These are phyloP conservation scores for Fusarium mangiferae DNA, from an alignment of 2,329 filamentous ascomycete genomes.

Conservation along the genomic window DNA sequence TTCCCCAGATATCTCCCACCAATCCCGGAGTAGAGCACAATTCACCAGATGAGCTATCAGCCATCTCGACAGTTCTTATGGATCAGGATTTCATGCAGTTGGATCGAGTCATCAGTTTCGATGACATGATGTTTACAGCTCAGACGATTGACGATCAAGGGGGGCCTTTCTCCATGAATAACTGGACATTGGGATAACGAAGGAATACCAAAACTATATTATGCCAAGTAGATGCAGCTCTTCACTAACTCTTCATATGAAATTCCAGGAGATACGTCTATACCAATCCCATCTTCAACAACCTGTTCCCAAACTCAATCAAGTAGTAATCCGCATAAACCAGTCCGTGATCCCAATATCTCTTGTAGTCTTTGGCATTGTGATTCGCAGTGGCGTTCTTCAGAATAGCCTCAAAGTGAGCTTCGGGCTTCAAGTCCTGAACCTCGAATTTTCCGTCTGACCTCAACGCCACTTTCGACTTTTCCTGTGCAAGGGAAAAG, in stretches of 20 bases:
- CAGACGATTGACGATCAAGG: conserved; percentile 27
- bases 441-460: neutral
- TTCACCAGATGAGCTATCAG: conserved; percentile 41
- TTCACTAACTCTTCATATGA: neutral
- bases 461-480: neutral
- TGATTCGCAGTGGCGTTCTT: conserved; percentile 50
- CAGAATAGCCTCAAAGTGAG: conserved; percentile 47
- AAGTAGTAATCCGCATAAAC: conserved; percentile 63
- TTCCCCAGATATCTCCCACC: conserved; percentile 22
- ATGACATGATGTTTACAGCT: conserved; percentile 49
- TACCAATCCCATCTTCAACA: conserved; percentile 26
- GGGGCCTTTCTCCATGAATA: conserved; percentile 1
- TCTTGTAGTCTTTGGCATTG: conserved; percentile 45
- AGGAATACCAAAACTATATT: neutral
- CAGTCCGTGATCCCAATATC: conserved; percentile 53
- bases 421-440: neutral
- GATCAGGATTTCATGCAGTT: conserved; percentile 48
- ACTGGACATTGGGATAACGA: conserved; percentile 7
- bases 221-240: too few species aligned
- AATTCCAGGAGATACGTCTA: neutral
- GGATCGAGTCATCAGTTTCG: conserved; percentile 50
- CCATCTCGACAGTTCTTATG: conserved; percentile 47
- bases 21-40: conserved; percentile 2
- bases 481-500: conserved; percentile 40
- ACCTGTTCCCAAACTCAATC: conserved; percentile 44